Conservation (phyloP, 108 stramenopile species). For the Licmophora abbreviata region DNA sequence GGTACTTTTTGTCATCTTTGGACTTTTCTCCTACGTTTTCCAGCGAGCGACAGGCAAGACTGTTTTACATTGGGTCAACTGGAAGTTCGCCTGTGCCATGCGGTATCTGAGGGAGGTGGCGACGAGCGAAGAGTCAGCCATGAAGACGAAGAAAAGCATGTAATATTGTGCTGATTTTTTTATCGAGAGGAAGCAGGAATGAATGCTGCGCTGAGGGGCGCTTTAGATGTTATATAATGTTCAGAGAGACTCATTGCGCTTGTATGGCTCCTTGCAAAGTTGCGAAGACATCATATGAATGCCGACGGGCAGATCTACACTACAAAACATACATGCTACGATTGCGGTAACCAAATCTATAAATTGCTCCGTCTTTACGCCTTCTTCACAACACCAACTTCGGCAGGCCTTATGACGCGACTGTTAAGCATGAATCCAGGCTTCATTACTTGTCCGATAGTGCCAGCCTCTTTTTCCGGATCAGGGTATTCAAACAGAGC, state of each 20-base stretch:
- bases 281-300: no score
- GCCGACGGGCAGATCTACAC: no score
- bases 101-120: neutral
- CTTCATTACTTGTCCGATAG: constrained; percentile 93
- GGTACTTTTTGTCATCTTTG: constrained; percentile 36
- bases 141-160: no score
- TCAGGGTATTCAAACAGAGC: constrained; percentile 91
- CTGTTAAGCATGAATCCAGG: constrained; percentile 87
- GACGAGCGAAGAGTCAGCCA: no score
- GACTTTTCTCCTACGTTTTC: constrained; percentile 31
- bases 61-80: constrained; percentile 33
- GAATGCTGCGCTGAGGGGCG: no score
- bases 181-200: no score
- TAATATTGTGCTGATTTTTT: no score
- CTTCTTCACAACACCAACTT: constrained; percentile 90
- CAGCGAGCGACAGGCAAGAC: constrained; percentile 39
- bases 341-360: no score
- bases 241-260: no score
- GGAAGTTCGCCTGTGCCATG: constrained; percentile 4
- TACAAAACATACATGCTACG: no score
- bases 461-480: constrained; percentile 53
- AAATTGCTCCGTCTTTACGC: constrained; percentile 14
- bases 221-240: no score
- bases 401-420: constrained; percentile 92
- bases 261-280: no score